Base-by-base conservation (phyloP, 2,329 filamentous ascomycete species). In the Mycogone perniciosa region DNA sequence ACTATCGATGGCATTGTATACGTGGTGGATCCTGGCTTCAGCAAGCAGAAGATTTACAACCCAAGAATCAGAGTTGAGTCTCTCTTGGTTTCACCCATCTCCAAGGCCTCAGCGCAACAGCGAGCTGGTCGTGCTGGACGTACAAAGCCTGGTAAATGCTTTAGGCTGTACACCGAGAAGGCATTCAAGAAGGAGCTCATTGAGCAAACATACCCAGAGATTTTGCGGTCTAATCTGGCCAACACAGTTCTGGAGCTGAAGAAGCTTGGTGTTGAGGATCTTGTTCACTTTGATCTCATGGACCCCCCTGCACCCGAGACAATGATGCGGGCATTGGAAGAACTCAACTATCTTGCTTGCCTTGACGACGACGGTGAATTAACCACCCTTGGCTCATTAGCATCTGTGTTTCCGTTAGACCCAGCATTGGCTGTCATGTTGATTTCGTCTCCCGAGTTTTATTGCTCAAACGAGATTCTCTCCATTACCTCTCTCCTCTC, bases 11-110 rank as follows among this genome's bases (percentile, higher is more conserved):
- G 93, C 66, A 99, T 99, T 57, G 93, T 99, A 34, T 99, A 96
- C 64, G 93, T 99, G 33, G 92, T 99, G n/a, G 93, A 99, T 64
- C 92, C 93, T 2, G 93, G 93, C 34, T 99, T 99, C 75, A 96
- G 90, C 74, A 99, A 99, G 75, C 93, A 99, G 65, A 99, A 97
- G 72, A 93, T 97, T 56, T 99, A 97, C 76, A 97, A 99, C 69
- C 92, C 93, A 26, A 85, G 93, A 54, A 95, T 96, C 61, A 85
- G 93, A 68, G 91, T 99, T 57, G 93, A 99, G 71, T 97, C 93
- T 1, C 79, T 99, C 6, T 77, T 99, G n/a, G 92, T 99, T 5
- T 96, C 93, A 3, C 91, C 93, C 26, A 97, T 99, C 60, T 97
- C 91, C 53, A 97, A 96, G 69, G 93, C 93, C 27, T 97, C 93